Percentiles rank a stretch among this genome's conserved stretches.
Conservation (phyloP, 352 stramenopile genomes). For the Pythium aquatile region DNA sequence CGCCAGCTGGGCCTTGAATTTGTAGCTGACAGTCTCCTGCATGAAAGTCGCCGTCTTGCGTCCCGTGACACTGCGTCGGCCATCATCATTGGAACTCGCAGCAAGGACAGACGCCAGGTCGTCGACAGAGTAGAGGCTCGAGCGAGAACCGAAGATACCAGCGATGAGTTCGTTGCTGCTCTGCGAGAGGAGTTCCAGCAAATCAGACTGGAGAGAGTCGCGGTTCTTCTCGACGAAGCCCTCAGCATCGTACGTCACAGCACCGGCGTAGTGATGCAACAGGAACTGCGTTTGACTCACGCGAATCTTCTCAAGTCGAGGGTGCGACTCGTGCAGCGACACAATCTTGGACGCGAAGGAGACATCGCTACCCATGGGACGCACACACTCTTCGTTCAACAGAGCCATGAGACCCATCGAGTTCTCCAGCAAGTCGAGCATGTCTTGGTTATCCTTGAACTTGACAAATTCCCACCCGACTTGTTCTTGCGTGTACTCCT, state of each 20-base stretch:
- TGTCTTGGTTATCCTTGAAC: slow-evolving; percentile 90
- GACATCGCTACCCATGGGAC: slow-evolving; percentile 82
- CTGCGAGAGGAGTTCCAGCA: slow-evolving; percentile 64
- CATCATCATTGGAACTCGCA: slow-evolving; percentile 43
- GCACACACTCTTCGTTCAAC: slow-evolving; percentile 91
- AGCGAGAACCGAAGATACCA: slow-evolving; percentile 59
- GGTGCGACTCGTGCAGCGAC: slow-evolving; percentile 77
- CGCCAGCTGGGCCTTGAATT: slow-evolving; percentile 87
- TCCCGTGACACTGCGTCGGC: slow-evolving; percentile 37
- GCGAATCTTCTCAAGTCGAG: slow-evolving; percentile 72
- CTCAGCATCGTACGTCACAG: slow-evolving; percentile 77
- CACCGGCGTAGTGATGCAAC: slow-evolving; percentile 79
- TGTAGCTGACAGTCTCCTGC: slow-evolving; percentile 88
- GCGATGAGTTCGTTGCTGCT: slow-evolving; percentile 76
- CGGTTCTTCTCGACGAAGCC: slow-evolving; percentile 90
- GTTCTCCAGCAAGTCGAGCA: slow-evolving; percentile 88
- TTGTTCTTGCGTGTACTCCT: slow-evolving; percentile 75
- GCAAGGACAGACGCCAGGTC: slow-evolving; percentile 55
- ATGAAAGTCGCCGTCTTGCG: slow-evolving; percentile 83
- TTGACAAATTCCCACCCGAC: slow-evolving; percentile 79
- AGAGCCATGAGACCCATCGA: slow-evolving; percentile 89
- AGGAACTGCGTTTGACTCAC: slow-evolving; percentile 77
- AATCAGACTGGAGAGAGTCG: slow-evolving; percentile 77
- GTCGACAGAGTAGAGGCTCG: slow-evolving; percentile 56
- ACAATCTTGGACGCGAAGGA: slow-evolving; percentile 89